Conservation (phyloP, 2,329 filamentous ascomycete species). For the Ophiocordyceps robertsii region DNA sequence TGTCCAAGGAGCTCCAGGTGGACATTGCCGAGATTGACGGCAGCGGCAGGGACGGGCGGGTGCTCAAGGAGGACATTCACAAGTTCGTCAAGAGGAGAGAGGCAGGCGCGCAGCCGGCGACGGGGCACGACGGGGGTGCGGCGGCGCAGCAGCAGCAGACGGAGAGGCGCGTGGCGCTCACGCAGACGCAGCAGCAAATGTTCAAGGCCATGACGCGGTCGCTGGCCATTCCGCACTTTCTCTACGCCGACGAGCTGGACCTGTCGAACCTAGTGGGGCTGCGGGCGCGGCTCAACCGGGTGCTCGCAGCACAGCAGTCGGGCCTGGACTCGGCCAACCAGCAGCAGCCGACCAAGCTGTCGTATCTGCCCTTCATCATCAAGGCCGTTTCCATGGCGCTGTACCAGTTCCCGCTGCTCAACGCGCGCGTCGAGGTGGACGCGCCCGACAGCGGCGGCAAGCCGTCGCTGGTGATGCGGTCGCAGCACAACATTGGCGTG, state of each 20-base stretch:
- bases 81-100: slow-evolving; percentile 48
- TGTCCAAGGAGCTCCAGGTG: slow-evolving; percentile 67
- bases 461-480: slow-evolving; percentile 64
- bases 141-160: slow-evolving; percentile 31
- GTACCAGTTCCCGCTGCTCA: slow-evolving; percentile 71
- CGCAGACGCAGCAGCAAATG: slow-evolving; percentile 79
- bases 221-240: slow-evolving; percentile 82
- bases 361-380: slow-evolving; percentile 87
- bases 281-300: slow-evolving; percentile 60
- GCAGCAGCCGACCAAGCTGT: slow-evolving; percentile 48
- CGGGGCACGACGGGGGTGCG: slow-evolving; percentile 8
- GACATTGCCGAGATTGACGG: slow-evolving; percentile 68
- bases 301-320: slow-evolving; percentile 23
- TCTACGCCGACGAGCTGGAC: slow-evolving; percentile 84
- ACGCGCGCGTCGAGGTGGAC: slow-evolving; percentile 62
- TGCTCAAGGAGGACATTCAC: slow-evolving; percentile 84
- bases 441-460: slow-evolving; percentile 40
- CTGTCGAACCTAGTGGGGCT: slow-evolving; percentile 62
- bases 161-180: slow-evolving; percentile 59
- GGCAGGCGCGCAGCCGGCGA: slow-evolving; percentile 6
- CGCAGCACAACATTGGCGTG: slow-evolving; percentile 86
- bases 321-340: slow-evolving; percentile 15
- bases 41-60: slow-evolving; percentile 80
- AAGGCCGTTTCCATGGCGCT: slow-evolving; percentile 87
- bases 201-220: slow-evolving; percentile 96